phyloP scores from a whole-genome alignment of 2,329 filamentous ascomycete genomes.

The Neurospora sp. region DNA sequence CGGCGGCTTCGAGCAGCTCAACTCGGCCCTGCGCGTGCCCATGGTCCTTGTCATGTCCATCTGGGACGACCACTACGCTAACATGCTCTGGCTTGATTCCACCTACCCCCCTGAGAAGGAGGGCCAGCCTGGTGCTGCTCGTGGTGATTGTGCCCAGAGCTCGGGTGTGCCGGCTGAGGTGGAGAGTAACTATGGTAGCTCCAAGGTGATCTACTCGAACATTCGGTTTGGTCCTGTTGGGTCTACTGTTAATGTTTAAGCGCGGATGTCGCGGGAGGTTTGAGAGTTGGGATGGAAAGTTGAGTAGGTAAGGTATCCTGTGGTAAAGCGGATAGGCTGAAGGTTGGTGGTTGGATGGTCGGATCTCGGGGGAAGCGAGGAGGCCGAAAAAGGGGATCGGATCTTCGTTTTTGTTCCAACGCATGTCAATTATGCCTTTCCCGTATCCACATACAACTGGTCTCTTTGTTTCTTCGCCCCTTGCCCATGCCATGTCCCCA shows the following conservation, averaged over 20 bases:
- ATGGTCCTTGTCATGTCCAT: conserved; percentile 58
- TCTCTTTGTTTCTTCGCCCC: too few species aligned
- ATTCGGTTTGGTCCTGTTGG: conserved; percentile 37
- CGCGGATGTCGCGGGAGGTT: conserved; percentile 28
- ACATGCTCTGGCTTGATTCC: conserved; percentile 59
- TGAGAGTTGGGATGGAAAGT: conserved; percentile 9
- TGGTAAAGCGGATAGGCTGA: neutral
- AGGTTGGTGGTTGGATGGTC: neutral
- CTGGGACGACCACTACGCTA: conserved; percentile 38
- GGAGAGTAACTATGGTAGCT: conserved; percentile 24
- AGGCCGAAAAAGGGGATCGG: too few species aligned
- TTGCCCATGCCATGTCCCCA: too few species aligned
- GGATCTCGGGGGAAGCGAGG: too few species aligned
- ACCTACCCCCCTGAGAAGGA: conserved; percentile 23
- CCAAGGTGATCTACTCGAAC: conserved; percentile 36
- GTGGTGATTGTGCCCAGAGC: conserved; percentile 31
- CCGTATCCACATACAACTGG: too few species aligned
- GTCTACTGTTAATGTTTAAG: conserved; percentile 25
- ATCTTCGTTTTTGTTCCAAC: too few species aligned
- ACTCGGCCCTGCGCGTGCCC: conserved; percentile 41
- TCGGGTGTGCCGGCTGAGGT: conserved; percentile 32
- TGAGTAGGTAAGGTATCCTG: too few species aligned
- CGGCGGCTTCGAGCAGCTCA: conserved; percentile 48
- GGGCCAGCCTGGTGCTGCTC: conserved; percentile 28
- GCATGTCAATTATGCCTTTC: too few species aligned